These are phyloP conservation scores for Metschnikowia baotianmanensis DNA, from an alignment of 805 yeast genomes.

Conservation along the genomic window DNA sequence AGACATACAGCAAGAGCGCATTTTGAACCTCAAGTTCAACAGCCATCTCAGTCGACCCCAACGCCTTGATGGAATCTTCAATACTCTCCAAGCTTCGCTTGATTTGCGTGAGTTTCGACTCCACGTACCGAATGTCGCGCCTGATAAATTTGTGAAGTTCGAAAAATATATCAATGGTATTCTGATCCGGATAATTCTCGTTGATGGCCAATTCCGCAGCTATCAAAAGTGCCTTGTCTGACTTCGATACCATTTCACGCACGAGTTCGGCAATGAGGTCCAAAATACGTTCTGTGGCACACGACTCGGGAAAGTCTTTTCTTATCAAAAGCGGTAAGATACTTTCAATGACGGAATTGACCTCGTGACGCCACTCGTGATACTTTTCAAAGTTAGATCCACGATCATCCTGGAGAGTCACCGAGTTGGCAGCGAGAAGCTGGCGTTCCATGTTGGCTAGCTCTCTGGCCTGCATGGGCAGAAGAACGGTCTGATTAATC, in stretches of 20 bases:
- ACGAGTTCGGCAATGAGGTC: not conserved
- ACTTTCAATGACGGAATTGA: not conserved
- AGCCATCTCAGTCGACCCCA: too few species aligned
- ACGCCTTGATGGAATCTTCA: not conserved
- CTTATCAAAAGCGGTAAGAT: not conserved
- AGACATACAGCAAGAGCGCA: not conserved
- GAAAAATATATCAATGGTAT: not conserved
- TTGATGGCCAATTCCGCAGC: not conserved
- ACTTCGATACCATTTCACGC: not conserved
- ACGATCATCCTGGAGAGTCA: not conserved
- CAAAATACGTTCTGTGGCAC: not conserved
- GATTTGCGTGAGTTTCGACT: not conserved
- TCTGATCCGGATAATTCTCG: not conserved
- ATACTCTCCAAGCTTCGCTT: not conserved
- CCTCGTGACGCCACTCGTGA: not conserved
- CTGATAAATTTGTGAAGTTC: not conserved
- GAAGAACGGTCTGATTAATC: not conserved
- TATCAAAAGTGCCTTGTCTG: not conserved
- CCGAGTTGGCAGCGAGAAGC: not conserved
- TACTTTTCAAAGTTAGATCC: not conserved
- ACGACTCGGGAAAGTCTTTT: not conserved
- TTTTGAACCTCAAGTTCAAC: not conserved
- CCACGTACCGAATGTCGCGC: not conserved
- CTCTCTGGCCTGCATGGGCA: not conserved
- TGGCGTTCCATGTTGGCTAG: not conserved